phyloP scores from a whole-genome alignment of 345 rosid genomes.

The Heritiera fomes region DNA sequence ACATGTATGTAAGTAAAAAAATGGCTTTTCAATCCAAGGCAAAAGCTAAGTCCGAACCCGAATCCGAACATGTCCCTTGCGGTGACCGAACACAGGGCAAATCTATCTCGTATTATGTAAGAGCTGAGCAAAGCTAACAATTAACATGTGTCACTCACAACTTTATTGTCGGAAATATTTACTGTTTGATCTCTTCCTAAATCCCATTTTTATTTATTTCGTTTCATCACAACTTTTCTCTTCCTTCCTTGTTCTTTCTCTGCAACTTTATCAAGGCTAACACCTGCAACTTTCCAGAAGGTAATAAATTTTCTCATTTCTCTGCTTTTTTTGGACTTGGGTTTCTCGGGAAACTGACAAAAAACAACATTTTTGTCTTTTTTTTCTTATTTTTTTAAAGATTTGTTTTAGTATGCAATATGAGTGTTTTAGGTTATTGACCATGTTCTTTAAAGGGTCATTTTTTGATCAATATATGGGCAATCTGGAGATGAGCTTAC shows the following conservation, averaged over 20 bases:
- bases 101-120: not conserved
- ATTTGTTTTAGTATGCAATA: not conserved
- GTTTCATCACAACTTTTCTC: not conserved
- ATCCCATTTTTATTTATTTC: not conserved
- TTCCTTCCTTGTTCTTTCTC: not conserved
- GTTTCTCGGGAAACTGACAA: not conserved
- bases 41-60: not conserved
- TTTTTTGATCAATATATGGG: not conserved
- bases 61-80: not conserved
- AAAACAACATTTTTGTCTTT: not conserved
- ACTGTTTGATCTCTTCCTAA: not conserved
- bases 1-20: no score
- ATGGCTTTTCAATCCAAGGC: no score
- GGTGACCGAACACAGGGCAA: not conserved
- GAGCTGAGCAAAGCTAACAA: not conserved
- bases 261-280: not conserved
- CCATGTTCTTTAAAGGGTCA: not conserved
- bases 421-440: not conserved
- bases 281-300: not conserved
- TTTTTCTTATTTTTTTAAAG: not conserved
- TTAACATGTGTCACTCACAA: not conserved
- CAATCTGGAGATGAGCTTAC: not conserved
- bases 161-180: not conserved
- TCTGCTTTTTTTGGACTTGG: constrained; percentile 3
- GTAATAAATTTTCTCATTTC: constrained; percentile 6